Percentiles rank a stretch among this genome's conserved stretches.
These are phyloP conservation scores for Arachis stenosperma DNA, from an alignment of 306 rosid genomes.

Conservation along the genomic window DNA sequence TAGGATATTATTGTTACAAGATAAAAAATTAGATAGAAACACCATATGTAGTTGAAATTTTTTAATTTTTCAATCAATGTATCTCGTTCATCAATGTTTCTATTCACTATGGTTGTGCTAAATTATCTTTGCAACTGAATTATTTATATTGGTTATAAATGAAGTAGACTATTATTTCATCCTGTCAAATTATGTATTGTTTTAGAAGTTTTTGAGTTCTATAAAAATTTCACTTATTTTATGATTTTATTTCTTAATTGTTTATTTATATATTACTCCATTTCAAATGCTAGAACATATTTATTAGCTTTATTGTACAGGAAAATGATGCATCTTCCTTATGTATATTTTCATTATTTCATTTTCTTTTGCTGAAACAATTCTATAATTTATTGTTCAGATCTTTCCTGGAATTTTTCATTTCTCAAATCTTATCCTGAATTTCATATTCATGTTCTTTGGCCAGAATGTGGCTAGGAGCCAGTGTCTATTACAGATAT, in stretches of 20 bases:
- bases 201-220: too few species aligned
- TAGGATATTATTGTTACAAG: background rate
- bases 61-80: slow-evolving; percentile 15
- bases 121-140: background rate
- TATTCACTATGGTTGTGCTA: slow-evolving; percentile 1
- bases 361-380: background rate
- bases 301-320: slow-evolving; percentile 5
- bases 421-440: slow-evolving; percentile 32
- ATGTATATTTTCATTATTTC: background rate
- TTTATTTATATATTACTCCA: too few species aligned
- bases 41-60: background rate
- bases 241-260: too few species aligned
- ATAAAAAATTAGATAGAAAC: background rate
- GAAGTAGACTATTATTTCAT: too few species aligned
- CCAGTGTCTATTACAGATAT: slow-evolving; percentile 52
- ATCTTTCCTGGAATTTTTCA: background rate
- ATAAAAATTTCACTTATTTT: too few species aligned
- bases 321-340: slow-evolving; percentile 3
- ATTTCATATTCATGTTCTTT: slow-evolving; percentile 65
- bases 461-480: slow-evolving; percentile 86
- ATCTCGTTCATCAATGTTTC: slow-evolving; percentile 1
- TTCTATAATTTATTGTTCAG: background rate
- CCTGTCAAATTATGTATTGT: too few species aligned
- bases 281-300: too few species aligned
- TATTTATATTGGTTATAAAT: too few species aligned